Evolutionary conservation across 495 filamentous ascomycete genomes (phyloP).

Genomic region (Daldinia caldariorum): DNA sequence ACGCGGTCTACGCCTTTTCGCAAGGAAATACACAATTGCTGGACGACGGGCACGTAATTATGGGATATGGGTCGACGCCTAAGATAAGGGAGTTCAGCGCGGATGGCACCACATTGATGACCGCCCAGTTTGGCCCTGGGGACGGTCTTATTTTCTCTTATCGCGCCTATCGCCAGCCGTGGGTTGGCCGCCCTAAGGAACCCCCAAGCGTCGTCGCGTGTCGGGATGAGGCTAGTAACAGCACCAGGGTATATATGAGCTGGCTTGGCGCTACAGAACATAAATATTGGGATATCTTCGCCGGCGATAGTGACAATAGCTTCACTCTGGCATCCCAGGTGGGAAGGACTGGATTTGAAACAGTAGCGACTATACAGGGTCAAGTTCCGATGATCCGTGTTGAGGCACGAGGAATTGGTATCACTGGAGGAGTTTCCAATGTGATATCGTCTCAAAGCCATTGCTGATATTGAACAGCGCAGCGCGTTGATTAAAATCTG

Average conservation of each 20-base stretch:
- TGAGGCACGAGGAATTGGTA: constrained; percentile 12
- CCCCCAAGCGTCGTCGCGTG: constrained; percentile 26
- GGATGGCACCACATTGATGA: constrained; percentile 24
- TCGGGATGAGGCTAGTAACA: constrained; percentile 11
- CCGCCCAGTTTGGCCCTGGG: constrained; percentile 27
- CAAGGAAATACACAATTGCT: constrained; percentile 31
- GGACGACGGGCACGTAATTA: constrained; percentile 22
- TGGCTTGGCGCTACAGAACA: constrained; percentile 39
- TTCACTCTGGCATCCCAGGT: constrained; percentile 20
- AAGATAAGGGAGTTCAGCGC: constrained; percentile 32
- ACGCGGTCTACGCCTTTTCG: constrained; percentile 24
- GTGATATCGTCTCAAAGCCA: not conserved
- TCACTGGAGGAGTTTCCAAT: not conserved
- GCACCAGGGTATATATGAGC: constrained; percentile 34
- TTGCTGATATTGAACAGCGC: not conserved
- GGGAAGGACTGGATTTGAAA: constrained; percentile 32
- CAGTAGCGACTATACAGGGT: constrained; percentile 19
- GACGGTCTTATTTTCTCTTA: constrained; percentile 29
- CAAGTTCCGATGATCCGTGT: constrained; percentile 18
- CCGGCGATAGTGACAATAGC: constrained; percentile 15
- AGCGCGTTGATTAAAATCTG: no score
- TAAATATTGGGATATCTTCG: constrained; percentile 21
- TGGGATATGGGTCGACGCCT: constrained; percentile 34
- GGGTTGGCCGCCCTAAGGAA: constrained; percentile 28
- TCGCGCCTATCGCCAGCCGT: constrained; percentile 33